phyloP scores from a whole-genome alignment of 179 eudicot species.

The Actinidia chinensis region DNA sequence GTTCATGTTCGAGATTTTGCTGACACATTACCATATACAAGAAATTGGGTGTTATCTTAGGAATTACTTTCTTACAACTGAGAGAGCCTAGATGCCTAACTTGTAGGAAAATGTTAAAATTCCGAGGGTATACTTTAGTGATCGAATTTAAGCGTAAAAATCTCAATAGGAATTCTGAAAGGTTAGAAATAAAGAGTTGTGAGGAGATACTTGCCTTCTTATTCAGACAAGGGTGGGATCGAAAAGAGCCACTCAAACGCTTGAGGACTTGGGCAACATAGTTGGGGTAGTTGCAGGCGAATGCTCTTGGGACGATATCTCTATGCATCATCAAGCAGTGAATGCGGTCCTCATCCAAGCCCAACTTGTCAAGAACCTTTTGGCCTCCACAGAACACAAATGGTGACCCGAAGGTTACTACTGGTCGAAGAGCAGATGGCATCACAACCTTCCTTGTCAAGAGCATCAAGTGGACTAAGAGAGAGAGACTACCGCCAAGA shows the following conservation, averaged over 20 bases:
- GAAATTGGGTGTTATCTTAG: too few relatives aligned
- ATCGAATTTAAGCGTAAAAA: not conserved
- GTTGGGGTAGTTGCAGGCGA: conserved; percentile 83
- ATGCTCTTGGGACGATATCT: conserved; percentile 90
- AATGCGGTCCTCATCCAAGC: conserved; percentile 56
- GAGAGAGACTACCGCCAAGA: conserved; percentile 84
- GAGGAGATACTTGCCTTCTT: conserved; percentile 51
- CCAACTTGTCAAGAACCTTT: conserved; percentile 52
- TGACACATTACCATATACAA: too few relatives aligned
- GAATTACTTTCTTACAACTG: too few relatives aligned
- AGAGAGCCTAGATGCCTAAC: not conserved
- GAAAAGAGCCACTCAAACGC: conserved; percentile 60
- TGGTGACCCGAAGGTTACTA: conserved; percentile 83
- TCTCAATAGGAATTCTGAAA: not conserved
- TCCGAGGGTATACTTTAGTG: not conserved
- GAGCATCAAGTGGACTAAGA: conserved; percentile 72
- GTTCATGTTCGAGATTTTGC: too few relatives aligned
- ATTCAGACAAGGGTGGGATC: conserved; percentile 76
- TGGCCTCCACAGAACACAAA: conserved; percentile 77
- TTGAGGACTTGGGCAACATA: conserved; percentile 69
- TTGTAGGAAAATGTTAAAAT: not conserved
- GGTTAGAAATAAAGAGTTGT: not conserved
- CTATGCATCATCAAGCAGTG: conserved; percentile 84
- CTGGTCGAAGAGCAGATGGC: conserved; percentile 57
- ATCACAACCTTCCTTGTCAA: conserved; percentile 50